Evolutionary conservation across 257 asterid genomes (phyloP), one percentile per base, ranked within the genome.

Genomic region (Cruciata laevipes): DNA sequence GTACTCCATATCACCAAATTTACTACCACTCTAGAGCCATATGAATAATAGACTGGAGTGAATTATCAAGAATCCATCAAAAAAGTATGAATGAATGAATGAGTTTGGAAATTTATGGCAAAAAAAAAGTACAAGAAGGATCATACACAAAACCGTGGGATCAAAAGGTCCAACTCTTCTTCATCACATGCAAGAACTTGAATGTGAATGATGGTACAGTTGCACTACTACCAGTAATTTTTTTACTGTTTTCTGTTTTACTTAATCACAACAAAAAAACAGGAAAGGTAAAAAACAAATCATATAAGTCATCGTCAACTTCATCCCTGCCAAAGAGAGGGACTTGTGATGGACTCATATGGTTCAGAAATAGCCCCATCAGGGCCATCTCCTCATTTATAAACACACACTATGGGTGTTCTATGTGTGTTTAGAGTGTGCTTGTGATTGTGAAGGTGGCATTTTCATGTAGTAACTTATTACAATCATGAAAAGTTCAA

Each of bases 311-410:
- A 69, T 81, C 78, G 78, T 82, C 85, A 82, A 82, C 83, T 65
- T 60, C 68, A 64, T 69, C 75, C 67, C 78, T 77, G 76, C 78
- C 47, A 3, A 3, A 35, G 83, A 81, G 60, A 73, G 85, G 69
- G 92, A 88, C 89, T 47, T 79, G 62, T 69, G 74, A 83, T 77
- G 78, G 78, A 58, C 76, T 69, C 69, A 49, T 71, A 74, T 75
- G 60, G 65, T 57, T 30, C 71, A 65, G 67, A 72, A 33, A 16
- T 31, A 13, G 13, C 69, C 64, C 37, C 51, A 51, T 51, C 6
- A 51, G 57, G 49, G 49, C 25, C 58, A 40, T 65, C 59, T 53
- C 25, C 25, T 53, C 59, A 53, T 47, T 47, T 47, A 53, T 20
- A 16, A 53, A 18, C 59, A 53, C 25, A 53, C 59, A 53, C 59